A percentile compares a stretch with the other conserved stretches of the same genome.
These are phyloP conservation scores for Xylariaceae sp. DNA, from an alignment of 2,329 filamentous ascomycete species.

Conservation along the genomic window DNA sequence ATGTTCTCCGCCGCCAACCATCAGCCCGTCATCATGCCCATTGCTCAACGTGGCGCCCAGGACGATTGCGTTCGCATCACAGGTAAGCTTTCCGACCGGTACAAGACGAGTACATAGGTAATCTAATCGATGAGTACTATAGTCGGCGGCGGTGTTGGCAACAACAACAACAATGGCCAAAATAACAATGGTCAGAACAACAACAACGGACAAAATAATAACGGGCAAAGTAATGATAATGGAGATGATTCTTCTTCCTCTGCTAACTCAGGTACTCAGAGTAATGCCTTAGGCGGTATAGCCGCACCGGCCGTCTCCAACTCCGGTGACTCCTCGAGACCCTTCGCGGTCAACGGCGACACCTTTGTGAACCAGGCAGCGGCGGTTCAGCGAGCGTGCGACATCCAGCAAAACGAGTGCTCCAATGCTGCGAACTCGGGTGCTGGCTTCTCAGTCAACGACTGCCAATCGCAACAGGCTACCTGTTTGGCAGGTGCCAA, in stretches of 20 bases:
- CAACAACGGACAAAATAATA: conserved; percentile 23
- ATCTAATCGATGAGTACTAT: neutral
- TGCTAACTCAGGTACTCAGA: conserved; percentile 14
- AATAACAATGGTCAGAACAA: conserved; percentile 18
- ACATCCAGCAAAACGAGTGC: conserved; percentile 62
- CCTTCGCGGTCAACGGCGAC: conserved; percentile 54
- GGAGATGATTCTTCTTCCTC: conserved; percentile 8
- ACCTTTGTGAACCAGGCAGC: conserved; percentile 56
- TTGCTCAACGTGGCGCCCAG: conserved; percentile 64
- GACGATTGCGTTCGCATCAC: conserved; percentile 64
- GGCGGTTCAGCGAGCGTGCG: conserved; percentile 60
- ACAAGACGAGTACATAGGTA: neutral
- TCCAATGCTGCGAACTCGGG: conserved; percentile 55
- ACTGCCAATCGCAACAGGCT: conserved; percentile 53
- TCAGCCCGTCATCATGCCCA: conserved; percentile 64
- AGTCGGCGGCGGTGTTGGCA: conserved; percentile 13
- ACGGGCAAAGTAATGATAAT: conserved; percentile 20
- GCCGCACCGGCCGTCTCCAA: conserved; percentile 23
- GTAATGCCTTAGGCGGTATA: conserved; percentile 17
- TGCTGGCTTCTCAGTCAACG: conserved; percentile 41
- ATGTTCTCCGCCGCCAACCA: conserved; percentile 64
- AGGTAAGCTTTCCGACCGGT: conserved; percentile 33
- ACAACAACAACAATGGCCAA: conserved; percentile 14
- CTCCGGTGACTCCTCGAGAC: conserved; percentile 38
- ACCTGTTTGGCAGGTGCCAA: conserved; percentile 19